Evolutionary conservation across 352 stramenopile genomes (phyloP).

Genomic region (Phytophthora tubulina): DNA sequence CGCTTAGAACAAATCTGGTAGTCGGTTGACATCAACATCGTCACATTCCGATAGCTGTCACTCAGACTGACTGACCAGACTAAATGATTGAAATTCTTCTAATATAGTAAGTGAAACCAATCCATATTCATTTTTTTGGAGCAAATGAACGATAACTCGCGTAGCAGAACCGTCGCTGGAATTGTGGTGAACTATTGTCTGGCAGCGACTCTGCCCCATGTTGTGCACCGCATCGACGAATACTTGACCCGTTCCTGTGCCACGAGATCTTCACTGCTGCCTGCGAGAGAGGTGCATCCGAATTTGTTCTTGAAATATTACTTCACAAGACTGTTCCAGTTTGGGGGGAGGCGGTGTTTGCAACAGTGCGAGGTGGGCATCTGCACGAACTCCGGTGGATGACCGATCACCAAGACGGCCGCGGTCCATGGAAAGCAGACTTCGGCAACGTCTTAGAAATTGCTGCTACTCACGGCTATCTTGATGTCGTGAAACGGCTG

Average conservation of each 20-base stretch:
- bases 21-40: too few relatives aligned
- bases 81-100: too few relatives aligned
- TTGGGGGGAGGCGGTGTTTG: conserved; percentile 3
- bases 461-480: conserved; percentile 14
- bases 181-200: conserved; percentile 8
- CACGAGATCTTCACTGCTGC: conserved; percentile 18
- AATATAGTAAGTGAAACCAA: too few relatives aligned
- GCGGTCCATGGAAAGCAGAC: too few relatives aligned
- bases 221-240: conserved; percentile 6
- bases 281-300: conserved; percentile 3
- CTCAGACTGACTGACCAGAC: too few relatives aligned
- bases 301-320: conserved; percentile 5
- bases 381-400: conserved; percentile 17
- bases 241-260: conserved; percentile 3
- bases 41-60: too few relatives aligned
- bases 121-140: too few relatives aligned
- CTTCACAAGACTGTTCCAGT: not conserved
- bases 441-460: conserved; percentile 2
- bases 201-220: not conserved
- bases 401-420: too few relatives aligned
- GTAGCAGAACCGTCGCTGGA: not conserved
- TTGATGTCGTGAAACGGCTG: conserved; percentile 17
- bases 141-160: not conserved
- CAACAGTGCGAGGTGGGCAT: conserved; percentile 8
- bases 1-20: too few relatives aligned